Conservation (phyloP, 805 yeast genomes). For the Candida manassasensis region DNA sequence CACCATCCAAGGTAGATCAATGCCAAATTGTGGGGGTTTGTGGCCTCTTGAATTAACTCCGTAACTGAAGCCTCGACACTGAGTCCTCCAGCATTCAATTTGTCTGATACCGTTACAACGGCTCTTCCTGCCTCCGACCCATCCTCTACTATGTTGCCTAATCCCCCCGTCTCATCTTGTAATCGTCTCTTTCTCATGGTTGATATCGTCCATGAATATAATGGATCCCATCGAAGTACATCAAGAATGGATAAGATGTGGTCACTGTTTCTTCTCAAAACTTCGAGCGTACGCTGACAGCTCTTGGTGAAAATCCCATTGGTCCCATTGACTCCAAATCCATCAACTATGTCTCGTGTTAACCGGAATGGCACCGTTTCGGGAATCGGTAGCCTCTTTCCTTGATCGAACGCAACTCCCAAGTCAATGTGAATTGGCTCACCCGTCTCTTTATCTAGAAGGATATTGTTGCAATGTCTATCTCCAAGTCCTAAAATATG, state of each 20-base stretch:
- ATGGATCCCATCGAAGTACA: conserved; percentile 86
- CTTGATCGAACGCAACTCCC: conserved; percentile 96
- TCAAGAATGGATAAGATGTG: conserved; percentile 78
- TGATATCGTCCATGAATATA: conserved; percentile 86
- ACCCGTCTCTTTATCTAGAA: conserved; percentile 76
- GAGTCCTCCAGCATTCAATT: conserved; percentile 60
- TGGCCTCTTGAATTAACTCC: conserved; percentile 74
- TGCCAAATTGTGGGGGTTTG: conserved; percentile 61
- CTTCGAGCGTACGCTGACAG: conserved; percentile 69
- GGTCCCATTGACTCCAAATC: conserved; percentile 81
- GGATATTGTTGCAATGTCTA: conserved; percentile 85
- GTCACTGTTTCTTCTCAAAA: conserved; percentile 59
- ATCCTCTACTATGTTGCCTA: conserved; percentile 23
- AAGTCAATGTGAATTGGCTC: conserved; percentile 94
- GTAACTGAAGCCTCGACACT: conserved; percentile 82
- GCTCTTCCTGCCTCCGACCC: conserved; percentile 80
- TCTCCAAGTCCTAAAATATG: conserved; percentile 90
- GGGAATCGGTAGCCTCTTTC: conserved; percentile 76
- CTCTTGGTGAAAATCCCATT: conserved; percentile 71
- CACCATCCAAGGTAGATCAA: conserved; percentile 82
- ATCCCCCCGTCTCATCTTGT: conserved; percentile 36
- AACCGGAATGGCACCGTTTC: conserved; percentile 92
- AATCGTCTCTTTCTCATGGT: conserved; percentile 58
- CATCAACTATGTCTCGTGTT: conserved; percentile 85
- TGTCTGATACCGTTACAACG: conserved; percentile 63